Conservation (phyloP, 202 grass and related monocot species). For the Sporobolus alterniflorus region DNA sequence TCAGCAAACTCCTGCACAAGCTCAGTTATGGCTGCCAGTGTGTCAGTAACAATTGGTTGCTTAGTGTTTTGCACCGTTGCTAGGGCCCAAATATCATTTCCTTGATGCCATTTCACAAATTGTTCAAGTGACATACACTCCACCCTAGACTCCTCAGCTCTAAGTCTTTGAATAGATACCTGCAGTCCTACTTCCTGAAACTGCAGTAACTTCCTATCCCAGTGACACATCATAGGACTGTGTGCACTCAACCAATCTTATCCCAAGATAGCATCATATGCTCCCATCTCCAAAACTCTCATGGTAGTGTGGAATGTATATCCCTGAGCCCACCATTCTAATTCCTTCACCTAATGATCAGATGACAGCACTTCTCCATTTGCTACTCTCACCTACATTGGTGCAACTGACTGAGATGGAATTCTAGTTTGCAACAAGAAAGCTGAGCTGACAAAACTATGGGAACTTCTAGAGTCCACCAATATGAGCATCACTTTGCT, state of each 20-base stretch:
- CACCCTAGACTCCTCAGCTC: too few species aligned
- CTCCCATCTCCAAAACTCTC: neutral
- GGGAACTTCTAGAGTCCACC: neutral
- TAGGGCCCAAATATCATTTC: too few species aligned
- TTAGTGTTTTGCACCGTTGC: too few species aligned
- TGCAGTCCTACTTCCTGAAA: neutral
- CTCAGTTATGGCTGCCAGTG: too few species aligned
- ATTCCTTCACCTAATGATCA: too few species aligned
- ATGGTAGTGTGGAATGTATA: neutral
- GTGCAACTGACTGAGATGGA: too few species aligned
- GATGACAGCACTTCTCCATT: rapidly evolving
- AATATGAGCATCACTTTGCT: neutral
- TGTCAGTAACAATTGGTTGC: too few species aligned
- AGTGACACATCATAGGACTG: neutral
- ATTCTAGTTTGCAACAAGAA: too few species aligned
- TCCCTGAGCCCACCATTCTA: neutral
- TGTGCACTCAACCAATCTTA: neutral
- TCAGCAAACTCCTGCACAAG: too few species aligned
- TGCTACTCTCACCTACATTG: neutral
- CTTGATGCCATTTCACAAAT: too few species aligned
- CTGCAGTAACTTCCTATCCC: neutral
- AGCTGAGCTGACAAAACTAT: neutral
- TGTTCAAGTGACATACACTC: too few species aligned
- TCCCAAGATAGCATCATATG: neutral
- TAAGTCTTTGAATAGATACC: too few species aligned